phyloP scores from a whole-genome alignment of 768 basidiomycete genomes.

The Mycena chlorophos region DNA sequence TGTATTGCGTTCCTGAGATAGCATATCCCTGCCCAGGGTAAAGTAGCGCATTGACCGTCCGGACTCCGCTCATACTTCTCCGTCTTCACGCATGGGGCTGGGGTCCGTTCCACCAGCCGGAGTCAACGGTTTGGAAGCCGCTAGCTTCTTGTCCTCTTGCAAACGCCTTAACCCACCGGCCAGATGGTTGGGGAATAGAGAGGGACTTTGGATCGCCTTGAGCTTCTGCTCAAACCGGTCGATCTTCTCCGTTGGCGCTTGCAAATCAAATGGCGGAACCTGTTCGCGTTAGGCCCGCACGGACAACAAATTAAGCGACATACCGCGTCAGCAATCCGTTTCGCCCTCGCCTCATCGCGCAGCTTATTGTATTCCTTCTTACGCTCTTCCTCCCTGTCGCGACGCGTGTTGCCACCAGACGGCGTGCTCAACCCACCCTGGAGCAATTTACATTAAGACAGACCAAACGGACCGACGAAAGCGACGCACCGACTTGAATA shows the following conservation, averaged over 20 bases:
- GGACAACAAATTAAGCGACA: conserved; percentile 22
- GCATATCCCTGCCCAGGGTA: too few species aligned
- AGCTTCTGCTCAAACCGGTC: conserved; percentile 61
- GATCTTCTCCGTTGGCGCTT: conserved; percentile 62
- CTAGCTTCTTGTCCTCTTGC: conserved; percentile 32
- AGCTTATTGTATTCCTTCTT: conserved; percentile 65
- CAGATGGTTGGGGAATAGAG: conserved; percentile 61
- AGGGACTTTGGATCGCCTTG: conserved; percentile 48
- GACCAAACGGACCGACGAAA: neutral
- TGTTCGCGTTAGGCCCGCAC: conserved; percentile 23
- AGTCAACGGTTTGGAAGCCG: too few species aligned
- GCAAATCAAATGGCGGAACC: conserved; percentile 55
- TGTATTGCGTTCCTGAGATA: too few species aligned
- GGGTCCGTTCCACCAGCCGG: conserved; percentile 28
- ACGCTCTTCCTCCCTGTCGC: conserved; percentile 65
- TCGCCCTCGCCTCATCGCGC: conserved; percentile 68
- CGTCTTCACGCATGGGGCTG: conserved; percentile 40
- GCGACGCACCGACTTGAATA: conserved; percentile 56
- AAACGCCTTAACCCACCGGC: conserved; percentile 43
- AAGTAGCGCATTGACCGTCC: neutral
- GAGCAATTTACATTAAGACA: neutral
- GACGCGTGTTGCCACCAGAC: conserved; percentile 43
- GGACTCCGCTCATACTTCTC: conserved; percentile 31
- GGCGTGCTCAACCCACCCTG: conserved; percentile 49
- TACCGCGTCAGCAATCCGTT: conserved; percentile 56